Evolutionary conservation across 1,284 basidiomycete genomes (phyloP), one percentile per base, ranked within the genome.

Genomic region (Trichosporon coremiiforme): DNA sequence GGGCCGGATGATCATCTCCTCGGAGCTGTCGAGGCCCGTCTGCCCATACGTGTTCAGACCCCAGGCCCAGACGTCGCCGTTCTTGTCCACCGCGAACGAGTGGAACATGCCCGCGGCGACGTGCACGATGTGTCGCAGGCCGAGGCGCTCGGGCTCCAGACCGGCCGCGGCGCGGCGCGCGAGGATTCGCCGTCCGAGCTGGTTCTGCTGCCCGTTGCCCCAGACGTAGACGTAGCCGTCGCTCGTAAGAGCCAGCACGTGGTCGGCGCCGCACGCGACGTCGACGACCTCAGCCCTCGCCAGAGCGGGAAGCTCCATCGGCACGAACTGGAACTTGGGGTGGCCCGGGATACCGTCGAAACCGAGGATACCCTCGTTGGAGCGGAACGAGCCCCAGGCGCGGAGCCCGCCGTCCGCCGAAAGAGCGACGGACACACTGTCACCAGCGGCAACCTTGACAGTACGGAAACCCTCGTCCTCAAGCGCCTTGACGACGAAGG

Each of bases 351-450:
- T 88, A 69, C 86, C 89, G 33, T 93, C 89, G 79, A 97, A 97
- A 45, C 94, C 93, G 57, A 96, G 89, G 9, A 91, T 86, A 33
- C 94, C 94, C 80, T 95, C 91, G 70, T 90, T 90, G 62, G 85
- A 84, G 85, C 93, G 87, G 86, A 97, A 98, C 67, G 90, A 91
- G 45, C 95, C 95, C 95, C 95, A 98, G 13, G 92, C 91, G 66
- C 91, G 86, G 29, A 97, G 84, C 71, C 92, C 89, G 55, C 95
- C 94, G 68, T 89, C 85, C 70, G 88, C 87, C 70, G 89, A 90
- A 71, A 96, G 86, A 15, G 91, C 93, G 50, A 92, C 90, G 75
- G 90, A 92, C 73, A 93, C 90, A 73, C 89, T 93, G 80, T 95
- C 94, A 17, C 94, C 93, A 22, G 92, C 91, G 47, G 89, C 90